Conservation (phyloP, 106 monocot species). For the Narthecium ossifragum region DNA sequence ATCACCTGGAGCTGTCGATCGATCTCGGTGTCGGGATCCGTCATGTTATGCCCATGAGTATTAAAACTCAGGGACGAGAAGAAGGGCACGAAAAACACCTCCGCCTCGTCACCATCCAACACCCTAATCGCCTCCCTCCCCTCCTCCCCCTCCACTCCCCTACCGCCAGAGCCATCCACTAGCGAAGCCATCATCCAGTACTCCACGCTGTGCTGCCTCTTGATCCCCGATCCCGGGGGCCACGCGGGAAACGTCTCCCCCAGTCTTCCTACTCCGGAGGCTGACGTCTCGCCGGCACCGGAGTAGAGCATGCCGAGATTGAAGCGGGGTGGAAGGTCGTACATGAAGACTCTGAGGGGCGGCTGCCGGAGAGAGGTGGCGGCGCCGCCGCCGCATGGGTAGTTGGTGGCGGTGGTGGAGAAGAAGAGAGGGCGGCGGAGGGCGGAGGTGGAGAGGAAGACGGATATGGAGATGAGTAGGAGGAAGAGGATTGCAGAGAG, state of each 20-base stretch:
- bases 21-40: conserved; percentile 86
- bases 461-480: conserved; percentile 24
- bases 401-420: conserved; percentile 16
- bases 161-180: conserved; percentile 4
- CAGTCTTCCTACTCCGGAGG: no score
- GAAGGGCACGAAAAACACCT: conserved; percentile 93
- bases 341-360: conserved; percentile 81
- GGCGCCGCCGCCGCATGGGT: no score
- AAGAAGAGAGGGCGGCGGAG: conserved; percentile 3
- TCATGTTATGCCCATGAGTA: conserved; percentile 84
- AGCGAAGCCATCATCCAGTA: conserved; percentile 97
- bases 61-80: conserved; percentile 98
- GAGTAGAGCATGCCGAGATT: conserved; percentile 66
- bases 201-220: conserved; percentile 95
- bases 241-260: conserved; percentile 59
- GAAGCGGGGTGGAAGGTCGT: conserved; percentile 85
- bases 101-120: conserved; percentile 48
- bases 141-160: conserved; percentile 5
- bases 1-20: conserved; percentile 81
- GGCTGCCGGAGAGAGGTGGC: conserved; percentile 7
- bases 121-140: conserved; percentile 71
- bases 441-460: conserved; percentile 27
- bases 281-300: no score
- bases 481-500: conserved; percentile 19
- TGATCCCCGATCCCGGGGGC: conserved; percentile 54